phyloP scores from a whole-genome alignment of 768 basidiomycete species.

The Tricholoma bakamatsutake region DNA sequence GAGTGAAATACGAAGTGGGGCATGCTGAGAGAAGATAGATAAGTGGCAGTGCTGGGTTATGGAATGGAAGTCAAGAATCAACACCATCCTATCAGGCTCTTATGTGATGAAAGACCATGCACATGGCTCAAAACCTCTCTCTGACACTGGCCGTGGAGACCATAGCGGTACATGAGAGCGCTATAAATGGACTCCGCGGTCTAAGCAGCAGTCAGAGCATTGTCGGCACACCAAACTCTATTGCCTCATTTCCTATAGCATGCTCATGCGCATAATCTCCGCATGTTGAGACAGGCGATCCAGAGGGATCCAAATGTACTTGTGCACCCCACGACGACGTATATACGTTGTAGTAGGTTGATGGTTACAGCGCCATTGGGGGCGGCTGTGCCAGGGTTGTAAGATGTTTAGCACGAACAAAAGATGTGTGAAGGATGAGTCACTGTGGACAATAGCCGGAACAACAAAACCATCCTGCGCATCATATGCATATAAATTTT shows the following conservation, averaged over 20 bases:
- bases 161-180: not conserved
- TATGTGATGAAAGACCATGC: not conserved
- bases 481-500: too few relatives aligned
- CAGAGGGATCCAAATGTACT: too few relatives aligned
- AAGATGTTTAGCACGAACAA: too few relatives aligned
- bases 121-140: not conserved
- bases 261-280: too few relatives aligned
- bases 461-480: too few relatives aligned
- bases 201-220: not conserved
- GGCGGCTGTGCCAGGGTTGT: too few relatives aligned
- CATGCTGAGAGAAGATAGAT: constrained; percentile 20
- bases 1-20: constrained; percentile 29
- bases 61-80: not conserved
- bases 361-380: too few relatives aligned
- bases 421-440: too few relatives aligned
- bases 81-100: not conserved
- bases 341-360: too few relatives aligned
- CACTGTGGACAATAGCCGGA: too few relatives aligned
- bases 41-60: not conserved
- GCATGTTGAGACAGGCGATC: too few relatives aligned
- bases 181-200: not conserved
- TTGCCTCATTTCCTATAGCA: not conserved
- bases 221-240: not conserved
- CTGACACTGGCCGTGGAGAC: not conserved
- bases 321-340: too few relatives aligned